A percentile compares a stretch with the other conserved stretches of the same genome.
Evolutionary conservation across 768 basidiomycete species (phyloP).

Genomic region (Sporobolomyces phaffii): DNA sequence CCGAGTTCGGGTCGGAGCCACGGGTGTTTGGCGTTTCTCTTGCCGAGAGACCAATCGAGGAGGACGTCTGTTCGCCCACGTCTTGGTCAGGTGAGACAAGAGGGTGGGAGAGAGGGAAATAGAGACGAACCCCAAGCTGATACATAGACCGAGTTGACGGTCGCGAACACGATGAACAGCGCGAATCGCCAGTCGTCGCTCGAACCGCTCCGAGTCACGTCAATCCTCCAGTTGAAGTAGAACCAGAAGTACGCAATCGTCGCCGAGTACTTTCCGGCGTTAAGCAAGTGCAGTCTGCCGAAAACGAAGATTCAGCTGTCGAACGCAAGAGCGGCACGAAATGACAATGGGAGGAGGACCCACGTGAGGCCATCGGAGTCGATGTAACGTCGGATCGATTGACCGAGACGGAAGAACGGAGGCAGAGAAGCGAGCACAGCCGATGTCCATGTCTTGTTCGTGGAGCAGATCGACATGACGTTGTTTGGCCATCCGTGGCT

Average conservation of each 20-base stretch:
- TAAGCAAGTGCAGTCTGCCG: slow-evolving; percentile 71
- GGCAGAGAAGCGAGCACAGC: slow-evolving; percentile 62
- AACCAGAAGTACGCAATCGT: slow-evolving; percentile 45
- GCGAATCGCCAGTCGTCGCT: slow-evolving; percentile 52
- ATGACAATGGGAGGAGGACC: background rate
- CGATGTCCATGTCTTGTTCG: slow-evolving; percentile 57
- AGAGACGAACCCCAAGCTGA: slow-evolving; percentile 62
- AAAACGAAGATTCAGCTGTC: slow-evolving; percentile 12
- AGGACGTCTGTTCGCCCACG: slow-evolving; percentile 50
- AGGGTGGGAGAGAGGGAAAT: background rate
- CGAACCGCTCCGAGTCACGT: slow-evolving; percentile 47
- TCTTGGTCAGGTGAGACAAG: background rate
- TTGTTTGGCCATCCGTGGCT: slow-evolving; percentile 51
- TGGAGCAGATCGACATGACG: slow-evolving; percentile 41
- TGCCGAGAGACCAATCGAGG: slow-evolving; percentile 87
- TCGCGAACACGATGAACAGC: slow-evolving; percentile 62
- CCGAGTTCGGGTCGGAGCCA: slow-evolving; percentile 69
- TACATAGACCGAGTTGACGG: slow-evolving; percentile 64
- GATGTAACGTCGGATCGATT: slow-evolving; percentile 77
- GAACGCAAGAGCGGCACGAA: background rate
- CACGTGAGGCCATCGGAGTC: slow-evolving; percentile 55
- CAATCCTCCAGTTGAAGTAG: slow-evolving; percentile 72
- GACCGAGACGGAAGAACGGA: slow-evolving; percentile 67
- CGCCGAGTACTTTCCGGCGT: slow-evolving; percentile 54
- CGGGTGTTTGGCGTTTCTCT: slow-evolving; percentile 53